Conservation (phyloP, 371 early-diverging fungal genomes). For the Mucor plumbeus region DNA sequence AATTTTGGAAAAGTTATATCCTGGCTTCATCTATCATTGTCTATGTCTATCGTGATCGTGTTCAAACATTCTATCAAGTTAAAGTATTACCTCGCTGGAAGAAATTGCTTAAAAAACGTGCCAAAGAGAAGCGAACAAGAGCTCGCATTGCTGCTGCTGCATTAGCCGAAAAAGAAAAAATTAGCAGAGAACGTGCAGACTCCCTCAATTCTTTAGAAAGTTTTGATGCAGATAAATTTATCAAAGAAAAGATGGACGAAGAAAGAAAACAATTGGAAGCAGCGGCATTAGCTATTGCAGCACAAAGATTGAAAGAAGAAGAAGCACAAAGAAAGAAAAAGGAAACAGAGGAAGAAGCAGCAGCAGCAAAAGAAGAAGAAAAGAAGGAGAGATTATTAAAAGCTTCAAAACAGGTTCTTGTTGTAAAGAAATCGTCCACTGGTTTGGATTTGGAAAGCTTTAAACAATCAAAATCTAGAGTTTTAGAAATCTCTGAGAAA, state of each 20-base stretch:
- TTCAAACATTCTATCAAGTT: slow-evolving; percentile 25
- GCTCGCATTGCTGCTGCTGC: slow-evolving; percentile 29
- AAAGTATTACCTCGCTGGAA: slow-evolving; percentile 31
- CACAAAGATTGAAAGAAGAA: not conserved
- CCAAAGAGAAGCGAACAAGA: slow-evolving; percentile 24
- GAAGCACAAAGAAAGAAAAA: slow-evolving; percentile 9
- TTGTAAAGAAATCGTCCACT: slow-evolving; percentile 18
- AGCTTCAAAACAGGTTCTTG: slow-evolving; percentile 6
- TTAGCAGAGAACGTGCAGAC: slow-evolving; percentile 16
- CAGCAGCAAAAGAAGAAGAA: not conserved
- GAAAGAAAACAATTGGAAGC: not conserved
- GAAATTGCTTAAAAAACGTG: slow-evolving; percentile 24
- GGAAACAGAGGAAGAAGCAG: slow-evolving; percentile 3
- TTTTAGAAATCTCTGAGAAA: slow-evolving; percentile 45
- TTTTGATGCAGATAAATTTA: slow-evolving; percentile 8
- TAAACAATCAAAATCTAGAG: slow-evolving; percentile 33
- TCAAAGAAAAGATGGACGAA: slow-evolving; percentile 6
- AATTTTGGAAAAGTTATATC: slow-evolving; percentile 47
- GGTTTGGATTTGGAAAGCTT: slow-evolving; percentile 41
- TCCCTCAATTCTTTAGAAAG: slow-evolving; percentile 11
- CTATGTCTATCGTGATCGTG: slow-evolving; percentile 36
- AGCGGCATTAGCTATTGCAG: not conserved
- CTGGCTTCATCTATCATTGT: slow-evolving; percentile 23
- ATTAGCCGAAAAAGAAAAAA: slow-evolving; percentile 22
- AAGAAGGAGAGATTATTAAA: not conserved